Percentiles rank a stretch among this genome's conserved stretches.
Conservation (phyloP, 768 basidiomycete species). For the Hirschioporus abietinus region DNA sequence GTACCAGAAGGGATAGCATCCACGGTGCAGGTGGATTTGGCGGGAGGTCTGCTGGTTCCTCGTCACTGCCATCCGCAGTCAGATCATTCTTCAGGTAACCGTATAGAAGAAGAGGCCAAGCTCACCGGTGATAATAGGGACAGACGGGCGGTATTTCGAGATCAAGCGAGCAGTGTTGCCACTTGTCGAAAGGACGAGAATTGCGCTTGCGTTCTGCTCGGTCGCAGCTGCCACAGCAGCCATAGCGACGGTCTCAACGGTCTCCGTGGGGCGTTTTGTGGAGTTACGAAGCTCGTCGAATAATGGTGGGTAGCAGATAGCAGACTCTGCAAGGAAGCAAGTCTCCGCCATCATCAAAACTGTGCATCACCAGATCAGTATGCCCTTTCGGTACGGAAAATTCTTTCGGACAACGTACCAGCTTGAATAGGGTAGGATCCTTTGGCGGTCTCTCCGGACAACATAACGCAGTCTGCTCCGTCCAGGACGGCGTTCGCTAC, state of each 20-base stretch:
- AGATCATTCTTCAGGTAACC: slow-evolving; percentile 5
- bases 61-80: slow-evolving; percentile 56
- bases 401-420: slow-evolving; percentile 42
- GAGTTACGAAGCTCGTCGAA: slow-evolving; percentile 82
- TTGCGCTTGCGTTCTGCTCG: slow-evolving; percentile 93
- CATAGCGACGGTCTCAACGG: slow-evolving; percentile 92
- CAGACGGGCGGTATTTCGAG: slow-evolving; percentile 91
- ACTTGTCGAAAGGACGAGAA: slow-evolving; percentile 93
- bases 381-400: background rate
- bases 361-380: slow-evolving; percentile 21
- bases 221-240: slow-evolving; percentile 93
- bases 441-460: slow-evolving; percentile 99
- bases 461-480: slow-evolving; percentile 99
- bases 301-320: slow-evolving; percentile 91
- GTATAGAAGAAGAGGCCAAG: slow-evolving; percentile 10
- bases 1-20: slow-evolving; percentile 97
- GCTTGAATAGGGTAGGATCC: slow-evolving; percentile 95
- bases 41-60: slow-evolving; percentile 94
- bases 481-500: slow-evolving; percentile 99
- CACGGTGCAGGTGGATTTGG: slow-evolving; percentile 95
- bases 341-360: slow-evolving; percentile 99
- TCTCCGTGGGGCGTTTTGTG: slow-evolving; percentile 85
- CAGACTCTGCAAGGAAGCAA: slow-evolving; percentile 91
- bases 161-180: slow-evolving; percentile 94
- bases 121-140: slow-evolving; percentile 92